Percentiles rank a stretch among this genome's conserved stretches.
Conservation (phyloP, 108 stramenopile species). For the Pinguiococcus pyrenoidosus region DNA sequence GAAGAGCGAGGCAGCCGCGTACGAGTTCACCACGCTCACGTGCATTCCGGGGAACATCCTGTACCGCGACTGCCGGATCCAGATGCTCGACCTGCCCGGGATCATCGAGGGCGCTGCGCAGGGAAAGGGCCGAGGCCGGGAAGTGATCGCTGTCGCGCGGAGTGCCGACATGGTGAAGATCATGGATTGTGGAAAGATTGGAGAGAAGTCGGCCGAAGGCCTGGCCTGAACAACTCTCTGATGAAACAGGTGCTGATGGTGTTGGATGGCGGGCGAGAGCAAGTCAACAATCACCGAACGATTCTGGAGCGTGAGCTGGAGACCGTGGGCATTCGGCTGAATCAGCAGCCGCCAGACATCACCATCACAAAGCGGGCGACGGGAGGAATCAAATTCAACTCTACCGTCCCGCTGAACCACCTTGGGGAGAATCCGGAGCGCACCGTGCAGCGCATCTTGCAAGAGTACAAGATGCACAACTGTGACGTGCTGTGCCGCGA, state of each 20-base stretch:
- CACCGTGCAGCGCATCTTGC: constrained; percentile 60
- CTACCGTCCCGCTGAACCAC: constrained; percentile 67
- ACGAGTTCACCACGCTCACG: constrained; percentile 88
- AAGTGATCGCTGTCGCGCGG: constrained; percentile 96
- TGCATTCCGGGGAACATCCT: constrained; percentile 78
- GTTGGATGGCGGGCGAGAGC: constrained; percentile 92
- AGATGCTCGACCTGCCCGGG: constrained; percentile 96
- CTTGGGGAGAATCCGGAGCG: constrained; percentile 87
- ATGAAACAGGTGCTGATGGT: constrained; percentile 98
- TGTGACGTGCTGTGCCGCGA: constrained; percentile 85
- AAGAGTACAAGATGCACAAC: constrained; percentile 83
- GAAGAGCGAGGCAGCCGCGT: constrained; percentile 75
- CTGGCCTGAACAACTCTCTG: too few species aligned
- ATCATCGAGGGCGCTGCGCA: constrained; percentile 99
- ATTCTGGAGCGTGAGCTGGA: constrained; percentile 94
- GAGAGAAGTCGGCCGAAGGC: too few species aligned
- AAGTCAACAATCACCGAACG: constrained; percentile 79
- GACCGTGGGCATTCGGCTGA: constrained; percentile 91
- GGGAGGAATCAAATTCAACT: constrained; percentile 83
- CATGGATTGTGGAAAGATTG: too few species aligned
- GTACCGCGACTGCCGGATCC: constrained; percentile 46
- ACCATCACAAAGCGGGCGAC: constrained; percentile 8
- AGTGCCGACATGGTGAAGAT: constrained; percentile 83
- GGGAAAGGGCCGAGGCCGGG: constrained; percentile 88
- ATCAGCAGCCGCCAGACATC: constrained; percentile 75